Conservation (phyloP, 805 yeast species). For the Tetrapisispora iriomotensis region DNA sequence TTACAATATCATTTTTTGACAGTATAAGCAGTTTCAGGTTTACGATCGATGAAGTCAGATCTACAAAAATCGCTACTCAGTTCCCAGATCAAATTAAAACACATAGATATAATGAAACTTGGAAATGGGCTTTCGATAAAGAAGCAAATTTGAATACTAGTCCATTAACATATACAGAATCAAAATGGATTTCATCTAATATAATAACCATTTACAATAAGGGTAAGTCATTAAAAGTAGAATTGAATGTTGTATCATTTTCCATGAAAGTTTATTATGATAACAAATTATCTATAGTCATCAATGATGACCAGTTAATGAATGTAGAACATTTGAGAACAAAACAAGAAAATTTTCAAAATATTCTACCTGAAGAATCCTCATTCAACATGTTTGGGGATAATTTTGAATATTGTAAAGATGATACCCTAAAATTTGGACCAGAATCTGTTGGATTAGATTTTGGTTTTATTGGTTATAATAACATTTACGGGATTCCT, state of each 20-base stretch:
- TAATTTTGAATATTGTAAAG: constrained; percentile 52
- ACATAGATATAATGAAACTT: constrained; percentile 52
- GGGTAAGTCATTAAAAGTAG: constrained; percentile 31
- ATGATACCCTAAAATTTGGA: constrained; percentile 64
- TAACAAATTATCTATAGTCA: constrained; percentile 38
- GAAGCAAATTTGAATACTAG: constrained; percentile 7
- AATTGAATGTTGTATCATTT: constrained; percentile 35
- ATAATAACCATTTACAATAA: constrained; percentile 4
- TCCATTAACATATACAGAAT: constrained; percentile 6
- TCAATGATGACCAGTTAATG: constrained; percentile 62
- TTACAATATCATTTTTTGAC: constrained; percentile 43
- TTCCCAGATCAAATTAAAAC: constrained; percentile 26
- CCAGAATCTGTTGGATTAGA: constrained; percentile 88
- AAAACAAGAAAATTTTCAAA: constrained; percentile 32
- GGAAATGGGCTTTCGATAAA: constrained; percentile 44
- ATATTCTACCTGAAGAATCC: constrained; percentile 49
- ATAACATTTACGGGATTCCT: constrained; percentile 84
- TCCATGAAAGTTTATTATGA: constrained; percentile 34
- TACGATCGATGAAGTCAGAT: constrained; percentile 52
- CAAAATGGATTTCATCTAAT: constrained; percentile 6
- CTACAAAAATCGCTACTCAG: constrained; percentile 20
- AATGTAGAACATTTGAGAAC: constrained; percentile 77
- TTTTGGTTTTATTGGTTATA: constrained; percentile 49
- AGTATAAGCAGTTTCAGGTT: constrained; percentile 52
- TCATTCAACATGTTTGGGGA: constrained; percentile 62